Base-by-base conservation (phyloP, 2,329 filamentous ascomycete species). In the Sclerotinia spermophila region DNA sequence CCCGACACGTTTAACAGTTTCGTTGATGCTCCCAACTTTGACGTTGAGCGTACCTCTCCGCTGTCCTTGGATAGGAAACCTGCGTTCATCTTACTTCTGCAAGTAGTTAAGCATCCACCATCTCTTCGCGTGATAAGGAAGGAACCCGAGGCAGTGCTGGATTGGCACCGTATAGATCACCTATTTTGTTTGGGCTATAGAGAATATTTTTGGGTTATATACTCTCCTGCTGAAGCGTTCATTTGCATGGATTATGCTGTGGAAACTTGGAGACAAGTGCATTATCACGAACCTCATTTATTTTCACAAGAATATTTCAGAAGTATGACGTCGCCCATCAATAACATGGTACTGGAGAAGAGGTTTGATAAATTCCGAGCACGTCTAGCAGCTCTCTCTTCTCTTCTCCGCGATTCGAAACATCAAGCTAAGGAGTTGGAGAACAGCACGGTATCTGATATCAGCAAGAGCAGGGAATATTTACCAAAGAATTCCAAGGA, bases 81-180 rank as follows among this genome's bases (percentile, higher is more conserved):
- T 10, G 15, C 35, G 30, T 42, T 42, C 58, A 30, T 60, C 42
- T 60, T 44, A 40, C n/a, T 60, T 13, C 5, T 44, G n/a, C 58
- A 42, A 30, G 8, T 60, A 42, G 5, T 5, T 5, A 38, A 42
- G 24, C 58, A 44, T 10, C 15, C 58, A 2, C n/a, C 38, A 2
- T 42, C 58, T 30, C 38, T 60, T 15, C 58, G 58, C 4, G 38
- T 60, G 58, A 60, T 60, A 11, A 42, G 19, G 27, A 42, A 42
- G 38, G 6, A 30, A 7, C 8, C n/a, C 21, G 40, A 40, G 4
- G 58, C 17, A 10, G 59, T 61, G 15, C 38, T 27, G 38, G 38
- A 61, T 33, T 61, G 59, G 59, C 40, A 61, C 17, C 59, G 59
- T 30, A 44, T 61, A 30, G 59, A 61, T 30, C 38, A 61, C 38